Evolutionary conservation across 805 yeast genomes (phyloP), one percentile per base, ranked within the genome.

Genomic region (Zygosaccharomyces rouxii): DNA sequence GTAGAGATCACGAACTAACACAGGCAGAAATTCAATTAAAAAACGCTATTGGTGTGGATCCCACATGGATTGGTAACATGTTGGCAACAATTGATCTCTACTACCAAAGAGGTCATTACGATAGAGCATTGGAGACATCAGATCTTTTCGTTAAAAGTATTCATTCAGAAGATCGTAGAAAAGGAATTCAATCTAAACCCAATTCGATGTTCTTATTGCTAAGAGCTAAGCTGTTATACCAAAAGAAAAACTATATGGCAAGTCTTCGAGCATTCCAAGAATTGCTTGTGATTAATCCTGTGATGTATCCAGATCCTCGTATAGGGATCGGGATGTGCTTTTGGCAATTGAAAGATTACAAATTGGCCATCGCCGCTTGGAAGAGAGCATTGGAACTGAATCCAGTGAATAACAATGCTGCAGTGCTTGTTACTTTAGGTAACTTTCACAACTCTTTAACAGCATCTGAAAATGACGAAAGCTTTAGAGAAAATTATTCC

Each of bases 281-380:
- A 54, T 83, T 86, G 6, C 72, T 94, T 55, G 75, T 83, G 29
- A 73, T 83, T 43, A 83, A 89, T 53, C 97, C 97, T 2, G 64
- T 84, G 31, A 70, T 85, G 56, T 78, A 78, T 56, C 97, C 98
- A 4, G 97, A 92, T 69, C 95, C 97, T 16, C 76, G 99, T 67
- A 77, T 94, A 51, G 99, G 98, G 25, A 80, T 92, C 52, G 99
- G 99, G 30, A 71, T 94, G 55, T 90, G 97, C 67, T 92, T 83
- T 63, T 94, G 97, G 97, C 79, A 79, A 51, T 71, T 94, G 52
- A 84, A 84, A 45, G 95, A 88, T 64, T 78, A 79, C 54, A 77
- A 77, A 44, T 77, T 88, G 71, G 98, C 99, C 0, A 61, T 77
- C 5, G 71, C 72, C 43, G 84, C 98, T 0, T 94, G 98, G 97